A percentile compares a stretch with the other conserved stretches of the same genome.
Evolutionary conservation across 1,284 basidiomycete genomes (phyloP).

Genomic region (Trametes polyzona): DNA sequence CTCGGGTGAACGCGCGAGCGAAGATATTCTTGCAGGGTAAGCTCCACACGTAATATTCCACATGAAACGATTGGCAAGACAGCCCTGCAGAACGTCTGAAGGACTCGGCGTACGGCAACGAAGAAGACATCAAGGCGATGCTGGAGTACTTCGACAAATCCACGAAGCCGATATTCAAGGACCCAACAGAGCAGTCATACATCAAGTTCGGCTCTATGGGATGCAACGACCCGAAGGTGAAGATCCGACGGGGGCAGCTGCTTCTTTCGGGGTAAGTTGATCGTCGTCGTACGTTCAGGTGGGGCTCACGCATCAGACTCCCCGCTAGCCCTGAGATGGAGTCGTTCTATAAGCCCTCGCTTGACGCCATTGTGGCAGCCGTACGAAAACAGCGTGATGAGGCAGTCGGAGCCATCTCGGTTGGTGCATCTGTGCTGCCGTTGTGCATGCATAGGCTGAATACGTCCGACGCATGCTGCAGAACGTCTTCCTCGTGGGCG

Average conservation of each 20-base stretch:
- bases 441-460: not conserved
- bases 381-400: conserved; percentile 37
- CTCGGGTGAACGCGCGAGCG: conserved; percentile 37
- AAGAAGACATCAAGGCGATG: conserved; percentile 42
- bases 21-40: conserved; percentile 36
- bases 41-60: no score
- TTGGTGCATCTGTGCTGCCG: not conserved
- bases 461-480: conserved; percentile 9
- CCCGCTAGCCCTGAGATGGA: conserved; percentile 38
- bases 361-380: conserved; percentile 38
- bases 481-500: conserved; percentile 44
- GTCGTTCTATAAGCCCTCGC: conserved; percentile 46
- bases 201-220: conserved; percentile 43
- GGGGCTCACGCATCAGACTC: no score
- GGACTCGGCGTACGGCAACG: conserved; percentile 40
- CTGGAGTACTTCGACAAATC: conserved; percentile 44
- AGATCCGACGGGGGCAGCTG: conserved; percentile 23
- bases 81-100: conserved; percentile 37
- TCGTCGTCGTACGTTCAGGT: not conserved
- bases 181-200: conserved; percentile 36
- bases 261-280: conserved; percentile 8
- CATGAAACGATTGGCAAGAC: not conserved
- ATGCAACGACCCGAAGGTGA: conserved; percentile 20
- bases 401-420: conserved; percentile 10
- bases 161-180: conserved; percentile 46